Evolutionary conservation across 2,329 filamentous ascomycete species (phyloP), one percentile per base, ranked within the genome.

Genomic region (Ophiostoma triangulosporum): DNA sequence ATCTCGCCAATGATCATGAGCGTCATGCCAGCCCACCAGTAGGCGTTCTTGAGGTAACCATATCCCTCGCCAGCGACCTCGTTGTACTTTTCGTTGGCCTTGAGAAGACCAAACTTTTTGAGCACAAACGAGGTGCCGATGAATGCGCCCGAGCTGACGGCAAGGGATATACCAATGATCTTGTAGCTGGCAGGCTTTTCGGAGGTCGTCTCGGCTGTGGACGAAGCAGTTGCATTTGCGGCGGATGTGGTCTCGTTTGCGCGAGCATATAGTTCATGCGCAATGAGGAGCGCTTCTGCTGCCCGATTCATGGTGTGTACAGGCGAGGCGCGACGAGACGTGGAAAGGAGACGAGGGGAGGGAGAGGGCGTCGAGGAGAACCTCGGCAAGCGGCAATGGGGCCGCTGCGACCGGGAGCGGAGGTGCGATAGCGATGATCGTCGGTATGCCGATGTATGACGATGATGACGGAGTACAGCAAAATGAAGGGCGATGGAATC

Each of bases 1-100:
- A 95, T 80, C 69, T 98, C 93, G 61, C 93, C 93, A 43, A 97
- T 63, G 61, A 97, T 95, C 93, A 98, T 97, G 56, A 97, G 76
- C 0, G 74, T 89, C 93, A 98, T 97, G 61, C 93, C 93, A 1
- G 73, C 68, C 93, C 93, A 98, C 93, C 93, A 98, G 73, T 79
- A 95, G 20, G 74, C 74, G 64, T 97, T 97, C 72, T 95, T 95
- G 62, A 98, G 80, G 66, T 97, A 98, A 57, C 91, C 90, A 67
- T 97, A 97, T 54, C 93, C 93, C 68, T 97, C 91, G 56, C 93
- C 93, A 0, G 93, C 90, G 60, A 87, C 88, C 69, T 97, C 89
- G 57, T 95, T 86, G 73, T 97, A 97, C 68, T 97, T 97, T 62
- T 87, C 82, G 68, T 97, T 98, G 50, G 93, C 91, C 66, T 82